These are phyloP conservation scores for Rubroboletus satanas DNA, from an alignment of 768 basidiomycete genomes.

Conservation along the genomic window DNA sequence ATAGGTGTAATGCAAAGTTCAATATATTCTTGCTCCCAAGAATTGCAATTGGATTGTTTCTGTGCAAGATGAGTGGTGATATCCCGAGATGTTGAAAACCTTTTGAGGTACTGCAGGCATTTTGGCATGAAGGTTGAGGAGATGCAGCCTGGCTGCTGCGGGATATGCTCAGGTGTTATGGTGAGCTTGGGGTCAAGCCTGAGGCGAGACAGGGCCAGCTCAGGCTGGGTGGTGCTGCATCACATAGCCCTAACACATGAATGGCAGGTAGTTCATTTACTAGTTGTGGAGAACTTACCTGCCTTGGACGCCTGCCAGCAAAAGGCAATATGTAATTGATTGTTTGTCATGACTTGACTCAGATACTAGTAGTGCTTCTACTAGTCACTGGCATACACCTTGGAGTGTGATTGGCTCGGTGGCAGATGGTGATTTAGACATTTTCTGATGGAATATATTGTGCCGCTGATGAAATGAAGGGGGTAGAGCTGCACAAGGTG, in stretches of 20 bases:
- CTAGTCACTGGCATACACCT: background rate
- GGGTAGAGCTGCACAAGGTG: too few relatives aligned
- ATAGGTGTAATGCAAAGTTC: background rate
- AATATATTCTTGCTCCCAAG: background rate
- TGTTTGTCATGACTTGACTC: background rate
- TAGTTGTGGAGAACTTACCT: background rate
- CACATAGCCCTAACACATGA: too few relatives aligned
- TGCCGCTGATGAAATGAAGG: background rate
- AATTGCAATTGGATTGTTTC: background rate
- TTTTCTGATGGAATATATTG: background rate
- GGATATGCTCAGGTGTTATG: background rate
- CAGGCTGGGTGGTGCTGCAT: background rate
- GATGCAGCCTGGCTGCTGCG: background rate
- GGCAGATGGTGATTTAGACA: background rate
- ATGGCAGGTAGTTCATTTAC: too few relatives aligned
- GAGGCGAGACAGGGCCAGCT: background rate
- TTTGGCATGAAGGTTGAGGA: background rate
- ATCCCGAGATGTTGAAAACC: background rate
- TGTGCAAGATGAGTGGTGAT: background rate
- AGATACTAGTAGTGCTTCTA: background rate
- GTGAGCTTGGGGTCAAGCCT: background rate
- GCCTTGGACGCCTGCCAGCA: background rate
- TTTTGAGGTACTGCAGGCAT: background rate
- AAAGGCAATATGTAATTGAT: background rate
- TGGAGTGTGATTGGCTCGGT: background rate